phyloP scores from a whole-genome alignment of 2,329 filamentous ascomycete genomes.

The Venturia nashicola region DNA sequence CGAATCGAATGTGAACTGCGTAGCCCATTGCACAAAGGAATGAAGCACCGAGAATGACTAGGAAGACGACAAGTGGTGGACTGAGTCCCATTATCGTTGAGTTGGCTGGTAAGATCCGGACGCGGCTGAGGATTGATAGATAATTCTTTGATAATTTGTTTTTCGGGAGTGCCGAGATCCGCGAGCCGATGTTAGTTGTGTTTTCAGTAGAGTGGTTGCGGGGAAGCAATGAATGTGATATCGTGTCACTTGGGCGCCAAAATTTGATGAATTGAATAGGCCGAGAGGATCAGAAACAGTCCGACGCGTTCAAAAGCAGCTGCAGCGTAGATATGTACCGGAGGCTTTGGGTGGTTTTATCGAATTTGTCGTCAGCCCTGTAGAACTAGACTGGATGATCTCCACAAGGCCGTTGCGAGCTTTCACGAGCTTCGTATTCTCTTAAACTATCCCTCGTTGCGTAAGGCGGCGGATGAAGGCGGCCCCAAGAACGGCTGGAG shows the following conservation, averaged over 20 bases:
- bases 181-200: neutral
- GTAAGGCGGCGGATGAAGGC: neutral
- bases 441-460: neutral
- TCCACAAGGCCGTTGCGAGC: neutral
- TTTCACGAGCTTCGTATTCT: neutral
- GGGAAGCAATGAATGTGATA: neutral
- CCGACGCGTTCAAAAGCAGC: neutral
- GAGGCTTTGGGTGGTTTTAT: neutral
- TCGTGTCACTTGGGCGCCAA: neutral
- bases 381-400: neutral
- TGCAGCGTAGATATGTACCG: neutral
- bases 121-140: neutral
- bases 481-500: neutral
- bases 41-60: neutral
- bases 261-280: too few species aligned
- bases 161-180: neutral
- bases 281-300: neutral
- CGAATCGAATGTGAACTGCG: neutral
- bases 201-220: neutral
- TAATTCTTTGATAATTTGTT: neutral
- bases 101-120: too few species aligned
- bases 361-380: neutral
- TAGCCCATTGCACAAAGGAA: neutral
- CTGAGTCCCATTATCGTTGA: neutral
- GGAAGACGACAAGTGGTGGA: neutral